phyloP scores from a whole-genome alignment of 768 basidiomycete genomes.

The Termitomyces sp. region DNA sequence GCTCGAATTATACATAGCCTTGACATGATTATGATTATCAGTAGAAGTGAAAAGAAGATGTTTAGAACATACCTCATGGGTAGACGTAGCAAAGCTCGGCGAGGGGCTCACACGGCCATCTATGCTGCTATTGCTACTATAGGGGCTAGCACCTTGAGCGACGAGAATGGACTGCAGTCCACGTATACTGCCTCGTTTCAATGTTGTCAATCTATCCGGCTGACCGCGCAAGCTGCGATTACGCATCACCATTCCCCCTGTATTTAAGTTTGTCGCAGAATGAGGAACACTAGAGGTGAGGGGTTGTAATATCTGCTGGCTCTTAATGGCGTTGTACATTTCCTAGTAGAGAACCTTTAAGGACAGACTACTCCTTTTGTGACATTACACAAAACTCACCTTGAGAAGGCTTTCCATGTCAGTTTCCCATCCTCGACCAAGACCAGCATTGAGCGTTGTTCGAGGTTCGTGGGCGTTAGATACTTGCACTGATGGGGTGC shows the following conservation, averaged over 20 bases:
- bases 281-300: slow-evolving; percentile 42
- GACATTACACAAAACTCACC: slow-evolving; percentile 35
- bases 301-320: slow-evolving; percentile 86
- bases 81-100: slow-evolving; percentile 88
- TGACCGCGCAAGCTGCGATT: slow-evolving; percentile 70
- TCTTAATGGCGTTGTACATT: slow-evolving; percentile 91
- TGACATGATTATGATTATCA: background rate
- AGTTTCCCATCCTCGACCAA: slow-evolving; percentile 72
- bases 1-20: slow-evolving; percentile 60
- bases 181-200: slow-evolving; percentile 91
- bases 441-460: slow-evolving; percentile 29
- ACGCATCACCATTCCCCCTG: slow-evolving; percentile 47
- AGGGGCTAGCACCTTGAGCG: slow-evolving; percentile 68
- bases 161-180: slow-evolving; percentile 79
- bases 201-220: slow-evolving; percentile 64
- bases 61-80: slow-evolving; percentile 59
- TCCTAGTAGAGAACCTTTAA: slow-evolving; percentile 47
- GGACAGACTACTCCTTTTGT: background rate
- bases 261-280: slow-evolving; percentile 43
- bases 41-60: background rate
- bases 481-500: slow-evolving; percentile 59
- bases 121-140: slow-evolving; percentile 77
- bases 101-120: slow-evolving; percentile 93
- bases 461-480: slow-evolving; percentile 35
- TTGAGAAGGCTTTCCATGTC: slow-evolving; percentile 88